Base-by-base conservation (phyloP, 2,329 filamentous ascomycete genomes). In the Cyphellophora attinorum region DNA sequence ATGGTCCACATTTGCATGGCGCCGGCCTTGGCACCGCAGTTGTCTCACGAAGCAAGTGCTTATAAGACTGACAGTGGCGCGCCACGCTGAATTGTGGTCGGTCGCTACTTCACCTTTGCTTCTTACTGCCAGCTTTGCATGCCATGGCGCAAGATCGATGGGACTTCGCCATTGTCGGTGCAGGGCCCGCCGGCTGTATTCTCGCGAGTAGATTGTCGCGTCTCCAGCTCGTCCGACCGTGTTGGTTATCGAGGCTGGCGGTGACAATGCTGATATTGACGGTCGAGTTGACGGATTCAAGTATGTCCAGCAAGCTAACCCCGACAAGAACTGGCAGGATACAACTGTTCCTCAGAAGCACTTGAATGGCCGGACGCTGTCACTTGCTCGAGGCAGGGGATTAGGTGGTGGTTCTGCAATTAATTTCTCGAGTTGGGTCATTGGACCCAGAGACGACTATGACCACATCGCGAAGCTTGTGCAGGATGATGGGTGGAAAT, bases 171-270 rank as follows among this genome's bases (percentile, higher is more conserved):
- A 31, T 45, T 11, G 37, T 43, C 11, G 40, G 37, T 74, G 74
- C 63, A 40, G 76, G 76, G n/a, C 70, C 76, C 2, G 65, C 76
- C 5, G 77, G 77, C 5, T 68, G 68, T 31, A 58, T 69, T 2
- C 49, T 79, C 11, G 76, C 76, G 0, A 56, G 67, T 1, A 57
- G 61, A 1, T 65, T 81, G 3, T 65, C 72, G 2, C 59, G 12
- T 57, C 68, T 0, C 23, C 59, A 0, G 59, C 60, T 21, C 59
- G 55, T 6, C 76, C 75, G 0, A 61, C 51, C 0, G 66, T 81
- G 2, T 64, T 80, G 2, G 61, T 81, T 1, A 54, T 81, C 2
- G 76, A 81, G 53, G 76, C 75, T 2, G 77, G 77, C 8, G 56
- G 60, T 2, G 45, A 49, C 5, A 70, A 75, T 31, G 60, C 65